Conservation (phyloP, 495 filamentous ascomycete species). For the Astrocystis sublimbata region DNA sequence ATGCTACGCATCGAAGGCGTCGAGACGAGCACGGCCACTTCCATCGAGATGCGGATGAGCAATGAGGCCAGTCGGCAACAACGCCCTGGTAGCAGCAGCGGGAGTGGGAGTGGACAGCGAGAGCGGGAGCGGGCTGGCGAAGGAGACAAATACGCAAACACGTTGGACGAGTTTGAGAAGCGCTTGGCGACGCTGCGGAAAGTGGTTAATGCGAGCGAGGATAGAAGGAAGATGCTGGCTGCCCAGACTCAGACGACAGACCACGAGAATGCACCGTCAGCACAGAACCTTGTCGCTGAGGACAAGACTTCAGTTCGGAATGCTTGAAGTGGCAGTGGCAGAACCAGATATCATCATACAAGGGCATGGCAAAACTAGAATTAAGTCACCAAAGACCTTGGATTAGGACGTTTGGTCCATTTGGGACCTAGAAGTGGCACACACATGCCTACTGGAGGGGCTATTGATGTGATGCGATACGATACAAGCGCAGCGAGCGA, state of each 20-base stretch:
- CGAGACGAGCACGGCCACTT: slow-evolving; percentile 35
- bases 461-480: no score
- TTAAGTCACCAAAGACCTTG: not conserved
- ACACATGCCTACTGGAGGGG: no score
- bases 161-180: slow-evolving; percentile 69
- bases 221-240: slow-evolving; percentile 33
- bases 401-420: not conserved
- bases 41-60: slow-evolving; percentile 17
- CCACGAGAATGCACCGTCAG: not conserved
- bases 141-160: slow-evolving; percentile 47
- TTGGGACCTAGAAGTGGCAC: not conserved
- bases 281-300: not conserved
- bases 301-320: not conserved
- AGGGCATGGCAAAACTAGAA: not conserved
- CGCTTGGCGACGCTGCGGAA: slow-evolving; percentile 57
- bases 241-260: not conserved
- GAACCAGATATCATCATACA: no score
- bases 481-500: no score
- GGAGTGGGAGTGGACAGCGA: slow-evolving; percentile 37
- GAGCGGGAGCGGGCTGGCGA: slow-evolving; percentile 30
- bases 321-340: no score
- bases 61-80: slow-evolving; percentile 32
- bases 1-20: slow-evolving; percentile 72
- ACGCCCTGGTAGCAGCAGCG: slow-evolving; percentile 27
- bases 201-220: slow-evolving; percentile 49